Conservation (phyloP, 768 basidiomycete species). For the Termitomyces sp. region DNA sequence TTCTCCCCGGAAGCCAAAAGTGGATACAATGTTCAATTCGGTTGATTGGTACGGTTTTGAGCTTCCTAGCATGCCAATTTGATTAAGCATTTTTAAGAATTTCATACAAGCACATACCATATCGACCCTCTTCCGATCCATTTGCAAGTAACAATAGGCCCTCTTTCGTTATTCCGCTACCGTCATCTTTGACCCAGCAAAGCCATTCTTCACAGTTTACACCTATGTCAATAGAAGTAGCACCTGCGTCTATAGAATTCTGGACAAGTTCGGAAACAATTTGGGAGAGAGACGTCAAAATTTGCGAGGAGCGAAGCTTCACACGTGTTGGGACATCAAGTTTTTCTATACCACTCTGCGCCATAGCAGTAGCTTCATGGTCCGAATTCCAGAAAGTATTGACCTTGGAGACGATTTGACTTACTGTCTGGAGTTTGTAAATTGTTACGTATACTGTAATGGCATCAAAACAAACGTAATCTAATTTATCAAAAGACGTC, state of each 20-base stretch:
- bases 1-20: slow-evolving; percentile 94
- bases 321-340: slow-evolving; percentile 61
- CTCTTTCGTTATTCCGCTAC: slow-evolving; percentile 63
- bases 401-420: too few relatives aligned
- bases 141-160: slow-evolving; percentile 50
- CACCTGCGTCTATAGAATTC: slow-evolving; percentile 82
- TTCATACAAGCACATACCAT: slow-evolving; percentile 44
- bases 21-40: slow-evolving; percentile 45
- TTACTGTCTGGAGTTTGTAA: too few relatives aligned
- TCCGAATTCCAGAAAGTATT: background rate
- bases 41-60: slow-evolving; percentile 61
- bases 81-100: background rate
- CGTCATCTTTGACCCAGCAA: slow-evolving; percentile 85
- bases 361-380: background rate
- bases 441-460: too few relatives aligned
- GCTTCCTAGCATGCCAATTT: slow-evolving; percentile 40
- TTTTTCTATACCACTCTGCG: slow-evolving; percentile 25
- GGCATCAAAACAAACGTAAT: too few relatives aligned
- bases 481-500: too few relatives aligned
- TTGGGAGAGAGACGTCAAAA: slow-evolving; percentile 77
- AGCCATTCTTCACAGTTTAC: slow-evolving; percentile 74
- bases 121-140: slow-evolving; percentile 50
- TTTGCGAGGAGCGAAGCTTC: slow-evolving; percentile 75
- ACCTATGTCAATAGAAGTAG: slow-evolving; percentile 63
- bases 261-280: slow-evolving; percentile 83